Evolutionary conservation across 1,284 basidiomycete species (phyloP), one percentile per base, ranked within the genome.

Genomic region (Tilletia walkeri): DNA sequence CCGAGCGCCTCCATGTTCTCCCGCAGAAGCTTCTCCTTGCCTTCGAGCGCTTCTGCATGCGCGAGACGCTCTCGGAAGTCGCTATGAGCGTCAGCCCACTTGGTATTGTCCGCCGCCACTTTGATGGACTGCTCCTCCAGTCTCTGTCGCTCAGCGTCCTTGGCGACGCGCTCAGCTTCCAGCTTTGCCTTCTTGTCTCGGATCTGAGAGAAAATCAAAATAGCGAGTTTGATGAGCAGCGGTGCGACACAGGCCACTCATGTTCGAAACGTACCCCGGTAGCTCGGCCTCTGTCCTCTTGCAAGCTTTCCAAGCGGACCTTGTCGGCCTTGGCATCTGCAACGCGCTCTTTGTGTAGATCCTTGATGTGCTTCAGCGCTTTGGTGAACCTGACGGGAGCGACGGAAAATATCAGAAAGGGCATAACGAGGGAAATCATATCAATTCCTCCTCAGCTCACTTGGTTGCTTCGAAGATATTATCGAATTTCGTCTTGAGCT

Each of bases 401-500:
- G 41, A 45, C 24, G 41, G 14, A 9, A 45, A 9, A n/a, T 16
- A 34, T 66, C 61, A 36, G 61, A 14, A 41, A 20, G 67, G 67
- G 24, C 16, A 50, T 16, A 50, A 20, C 16, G 49, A 50, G 49
- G 20, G 20, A 50, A 20, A 16, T 6, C 10, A 18, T 24, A 30
- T 18, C 5, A 30, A 6, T 30, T 14, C 49, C 24, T 7, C 30
- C 12, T n/a, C 4, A 65, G 61, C 54, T 65, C 69, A 75, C 68
- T 61, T 76, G 1, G 95, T 99, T 0, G 96, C 96, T 84, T 99
- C 96, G 78, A 99, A 99, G 75, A 99, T 99, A 80, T 99, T 96
- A 80, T 99, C 96, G 75, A 96, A 98, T 84, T 96, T 96, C 87
- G 97, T 98, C 87, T 99, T 99, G 53, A 99, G 85, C 0, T 89